Evolutionary conservation across 192 early-diverging fungal genomes (phyloP), one percentile per base, ranked within the genome.

Genomic region (Coemansia sp.): DNA sequence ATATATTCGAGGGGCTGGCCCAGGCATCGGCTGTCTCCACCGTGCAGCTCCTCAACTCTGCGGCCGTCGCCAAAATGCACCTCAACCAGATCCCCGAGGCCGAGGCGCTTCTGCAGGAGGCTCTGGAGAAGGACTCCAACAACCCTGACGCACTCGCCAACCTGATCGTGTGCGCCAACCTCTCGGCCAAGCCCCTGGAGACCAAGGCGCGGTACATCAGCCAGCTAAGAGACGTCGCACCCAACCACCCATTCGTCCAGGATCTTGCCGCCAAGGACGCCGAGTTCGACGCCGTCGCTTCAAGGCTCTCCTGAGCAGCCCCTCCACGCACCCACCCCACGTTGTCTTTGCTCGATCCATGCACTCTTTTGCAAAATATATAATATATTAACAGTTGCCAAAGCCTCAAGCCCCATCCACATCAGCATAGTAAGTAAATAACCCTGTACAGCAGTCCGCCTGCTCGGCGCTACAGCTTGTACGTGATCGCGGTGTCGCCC

Each of bases 1-100:
- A 95, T 77, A 89, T 93, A 24, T 96, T 91, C 52, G 92, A 97
- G 57, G 96, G 97, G 63, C 83, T 99, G 40, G 90, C 87, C 5
- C 87, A 88, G 50, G 78, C 68, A 0, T 84, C 90, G 1, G 78
- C 84, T 23, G 81, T 86, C 28, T 62, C 78, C 3, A 93, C 90
- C 0, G 71, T 86, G 18, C 84, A 87, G 52, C 75, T 97, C 18
- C 60, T 94, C 11, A 83, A 81, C 15, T 81, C 89, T 0, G 84
- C 87, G 65, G 96, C 96, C 2, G 86, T 91, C 6, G 81, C 80
- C 50, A 84, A 89, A 32, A 80, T 99, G 66, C 84, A 89, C 17
- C 53, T 87, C 46, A 87, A 82, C 1, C 80, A 85, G 57, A 88
- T 87, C 60, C 80, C 81, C 2, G 92, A 97, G 59, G 96, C 96